These are phyloP conservation scores for Dothistroma septosporum DNA, from an alignment of 2,329 filamentous ascomycete genomes.

Conservation along the genomic window DNA sequence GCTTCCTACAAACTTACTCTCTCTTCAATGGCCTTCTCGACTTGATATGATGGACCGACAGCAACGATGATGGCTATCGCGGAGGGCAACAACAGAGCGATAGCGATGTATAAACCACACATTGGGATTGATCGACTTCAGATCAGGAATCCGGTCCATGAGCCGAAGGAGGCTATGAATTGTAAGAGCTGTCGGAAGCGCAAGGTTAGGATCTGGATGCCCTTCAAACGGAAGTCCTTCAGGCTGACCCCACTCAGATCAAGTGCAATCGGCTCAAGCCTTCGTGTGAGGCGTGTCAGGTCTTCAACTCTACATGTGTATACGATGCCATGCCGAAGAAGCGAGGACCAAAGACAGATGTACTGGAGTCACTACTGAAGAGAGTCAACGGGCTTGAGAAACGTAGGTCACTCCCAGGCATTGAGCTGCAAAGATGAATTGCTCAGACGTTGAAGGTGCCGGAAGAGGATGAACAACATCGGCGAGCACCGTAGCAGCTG, in stretches of 20 bases:
- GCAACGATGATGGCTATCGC: conserved; percentile 18
- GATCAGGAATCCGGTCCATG: conserved; percentile 64
- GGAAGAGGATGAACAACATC: background rate
- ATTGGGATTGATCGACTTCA: conserved; percentile 66
- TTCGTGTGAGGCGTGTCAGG: conserved; percentile 81
- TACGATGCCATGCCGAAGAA: conserved; percentile 91
- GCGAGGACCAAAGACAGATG: conserved; percentile 83
- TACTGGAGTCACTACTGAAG: conserved; percentile 77
- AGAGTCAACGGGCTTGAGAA: conserved; percentile 81
- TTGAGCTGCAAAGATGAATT: background rate
- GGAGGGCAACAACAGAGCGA: conserved; percentile 27
- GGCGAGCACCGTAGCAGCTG: background rate
- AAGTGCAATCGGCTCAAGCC: conserved; percentile 85
- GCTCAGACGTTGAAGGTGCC: background rate
- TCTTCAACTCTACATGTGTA: conserved; percentile 82
- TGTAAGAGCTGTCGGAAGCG: conserved; percentile 91
- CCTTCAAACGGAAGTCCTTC: background rate
- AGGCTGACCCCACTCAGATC: conserved; percentile 54
- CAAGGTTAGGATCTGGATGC: conserved; percentile 58
- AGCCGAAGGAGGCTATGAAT: conserved; percentile 88
- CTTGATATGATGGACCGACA: conserved; percentile 1
- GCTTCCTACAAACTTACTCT: background rate
- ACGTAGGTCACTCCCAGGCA: conserved; percentile 36
- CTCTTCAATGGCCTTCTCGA: background rate
- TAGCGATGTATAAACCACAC: conserved; percentile 59